These are phyloP conservation scores for Capsaspora owczarzaki DNA, from an alignment of 78 protist genomes.

Conservation along the genomic window DNA sequence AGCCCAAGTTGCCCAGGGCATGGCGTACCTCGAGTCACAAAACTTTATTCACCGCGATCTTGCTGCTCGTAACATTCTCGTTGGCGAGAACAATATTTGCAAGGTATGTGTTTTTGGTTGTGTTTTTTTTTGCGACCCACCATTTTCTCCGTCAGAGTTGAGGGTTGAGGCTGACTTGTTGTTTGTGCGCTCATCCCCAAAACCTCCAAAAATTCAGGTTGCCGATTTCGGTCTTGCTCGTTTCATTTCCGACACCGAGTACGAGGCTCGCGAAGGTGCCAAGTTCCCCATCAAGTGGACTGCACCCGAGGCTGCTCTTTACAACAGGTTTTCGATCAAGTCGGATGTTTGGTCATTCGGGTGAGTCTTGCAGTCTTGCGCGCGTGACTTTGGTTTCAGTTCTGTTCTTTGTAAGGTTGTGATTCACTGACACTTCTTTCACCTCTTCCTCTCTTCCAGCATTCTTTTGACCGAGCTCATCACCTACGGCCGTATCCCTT, in stretches of 20 bases:
- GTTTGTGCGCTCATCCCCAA: too few relatives aligned
- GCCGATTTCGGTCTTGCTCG: conserved; percentile 45
- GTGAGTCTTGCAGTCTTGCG: not conserved
- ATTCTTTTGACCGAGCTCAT: conserved; percentile 30
- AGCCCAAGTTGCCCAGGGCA: conserved; percentile 33
- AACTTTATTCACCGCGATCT: conserved; percentile 25
- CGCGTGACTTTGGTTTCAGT: too few relatives aligned
- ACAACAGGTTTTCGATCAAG: not conserved
- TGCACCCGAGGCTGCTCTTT: conserved; percentile 27
- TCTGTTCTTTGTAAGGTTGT: too few relatives aligned
- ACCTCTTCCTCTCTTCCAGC: too few relatives aligned
- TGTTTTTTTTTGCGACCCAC: not conserved
- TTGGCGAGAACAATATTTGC: conserved; percentile 11
- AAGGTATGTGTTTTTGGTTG: conserved; percentile 1
- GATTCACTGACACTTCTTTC: too few relatives aligned
- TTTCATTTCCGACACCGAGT: conserved; percentile 7
- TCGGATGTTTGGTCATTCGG: conserved; percentile 15
- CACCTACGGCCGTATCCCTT: conserved; percentile 36
- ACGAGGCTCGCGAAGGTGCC: conserved; percentile 29
- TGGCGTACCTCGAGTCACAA: conserved; percentile 37
- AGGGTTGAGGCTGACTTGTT: not conserved
- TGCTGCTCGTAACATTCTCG: conserved; percentile 37
- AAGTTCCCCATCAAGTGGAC: conserved; percentile 55
- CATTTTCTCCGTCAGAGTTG: not conserved
- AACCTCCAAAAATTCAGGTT: not conserved